Conservation (phyloP, 441 rosid genomes). For the Pelargonium australe region DNA sequence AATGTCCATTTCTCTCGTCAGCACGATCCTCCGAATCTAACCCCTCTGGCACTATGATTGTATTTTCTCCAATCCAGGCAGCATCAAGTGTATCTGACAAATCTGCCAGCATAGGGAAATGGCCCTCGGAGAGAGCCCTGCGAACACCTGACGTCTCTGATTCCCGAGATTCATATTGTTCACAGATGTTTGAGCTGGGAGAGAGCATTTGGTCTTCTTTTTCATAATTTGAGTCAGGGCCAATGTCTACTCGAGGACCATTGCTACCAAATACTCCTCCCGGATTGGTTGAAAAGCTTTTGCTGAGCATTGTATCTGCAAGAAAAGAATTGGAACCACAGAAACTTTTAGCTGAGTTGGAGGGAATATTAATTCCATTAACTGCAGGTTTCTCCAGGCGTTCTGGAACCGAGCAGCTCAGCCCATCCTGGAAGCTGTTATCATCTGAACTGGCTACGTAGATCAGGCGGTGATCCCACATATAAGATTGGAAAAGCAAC, state of each 20-base stretch:
- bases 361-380: constrained; percentile 30
- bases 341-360: constrained; percentile 27
- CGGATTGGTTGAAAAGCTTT: constrained; percentile 22
- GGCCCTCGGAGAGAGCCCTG: constrained; percentile 70
- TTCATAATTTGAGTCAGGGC: constrained; percentile 29
- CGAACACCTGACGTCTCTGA: constrained; percentile 33
- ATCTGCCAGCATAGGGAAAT: constrained; percentile 43
- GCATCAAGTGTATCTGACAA: constrained; percentile 88
- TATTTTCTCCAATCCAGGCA: constrained; percentile 77
- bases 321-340: constrained; percentile 36
- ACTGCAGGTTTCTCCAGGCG: constrained; percentile 38
- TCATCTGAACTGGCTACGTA: constrained; percentile 44
- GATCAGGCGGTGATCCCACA: constrained; percentile 89
- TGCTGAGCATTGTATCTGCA: constrained; percentile 35
- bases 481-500: constrained; percentile 71
- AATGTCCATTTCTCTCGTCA: constrained; percentile 37
- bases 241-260: constrained; percentile 23
- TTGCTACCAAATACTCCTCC: constrained; percentile 30
- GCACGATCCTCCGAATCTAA: constrained; percentile 30
- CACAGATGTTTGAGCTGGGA: constrained; percentile 33
- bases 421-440: constrained; percentile 28
- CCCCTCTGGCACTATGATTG: constrained; percentile 33
- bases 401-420: constrained; percentile 31
- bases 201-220: constrained; percentile 23
- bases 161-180: constrained; percentile 36